A percentile compares a stretch with the other conserved stretches of the same genome.
phyloP scores from a whole-genome alignment of 2,329 filamentous ascomycete species.

The Sordariomycetes sp. region DNA sequence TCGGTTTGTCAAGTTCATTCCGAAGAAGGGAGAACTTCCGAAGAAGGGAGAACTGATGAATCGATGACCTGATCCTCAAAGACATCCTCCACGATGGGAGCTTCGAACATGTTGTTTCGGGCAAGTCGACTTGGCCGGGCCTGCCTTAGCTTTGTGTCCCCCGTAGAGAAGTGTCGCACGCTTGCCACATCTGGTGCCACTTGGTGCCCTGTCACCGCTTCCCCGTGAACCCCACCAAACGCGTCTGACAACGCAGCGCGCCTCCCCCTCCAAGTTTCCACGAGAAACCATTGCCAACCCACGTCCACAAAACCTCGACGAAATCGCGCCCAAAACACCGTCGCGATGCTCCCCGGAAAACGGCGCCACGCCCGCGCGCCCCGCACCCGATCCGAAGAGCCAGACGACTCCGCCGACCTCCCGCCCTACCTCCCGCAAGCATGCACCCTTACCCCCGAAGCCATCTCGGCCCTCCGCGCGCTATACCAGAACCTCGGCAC shows the following conservation, averaged over 20 bases:
- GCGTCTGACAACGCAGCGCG: background rate
- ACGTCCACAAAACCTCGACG: background rate
- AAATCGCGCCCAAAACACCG: background rate
- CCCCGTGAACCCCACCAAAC: background rate
- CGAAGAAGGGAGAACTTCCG: too few relatives aligned
- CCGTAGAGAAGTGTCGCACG: too few relatives aligned
- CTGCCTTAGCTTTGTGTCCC: too few relatives aligned
- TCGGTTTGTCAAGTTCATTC: too few relatives aligned
- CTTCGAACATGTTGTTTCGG: too few relatives aligned
- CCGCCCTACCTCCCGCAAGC: conserved; percentile 1
- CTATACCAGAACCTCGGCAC: conserved; percentile 4
- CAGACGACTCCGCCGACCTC: background rate
- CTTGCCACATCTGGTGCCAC: background rate
- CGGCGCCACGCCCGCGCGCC: background rate
- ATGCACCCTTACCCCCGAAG: background rate
- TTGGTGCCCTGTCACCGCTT: background rate
- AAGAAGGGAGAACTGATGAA: too few relatives aligned
- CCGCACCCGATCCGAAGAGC: background rate
- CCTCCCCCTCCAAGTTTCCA: background rate
- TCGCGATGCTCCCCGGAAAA: background rate
- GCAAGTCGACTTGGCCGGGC: too few relatives aligned
- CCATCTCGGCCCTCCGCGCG: background rate
- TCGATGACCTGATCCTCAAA: too few relatives aligned
- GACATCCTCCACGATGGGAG: too few relatives aligned
- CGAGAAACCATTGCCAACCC: background rate